A percentile compares a stretch with the other conserved stretches of the same genome.
These are phyloP conservation scores for Stylosanthes scabra DNA, from an alignment of 331 rosid species.

Conservation along the genomic window DNA sequence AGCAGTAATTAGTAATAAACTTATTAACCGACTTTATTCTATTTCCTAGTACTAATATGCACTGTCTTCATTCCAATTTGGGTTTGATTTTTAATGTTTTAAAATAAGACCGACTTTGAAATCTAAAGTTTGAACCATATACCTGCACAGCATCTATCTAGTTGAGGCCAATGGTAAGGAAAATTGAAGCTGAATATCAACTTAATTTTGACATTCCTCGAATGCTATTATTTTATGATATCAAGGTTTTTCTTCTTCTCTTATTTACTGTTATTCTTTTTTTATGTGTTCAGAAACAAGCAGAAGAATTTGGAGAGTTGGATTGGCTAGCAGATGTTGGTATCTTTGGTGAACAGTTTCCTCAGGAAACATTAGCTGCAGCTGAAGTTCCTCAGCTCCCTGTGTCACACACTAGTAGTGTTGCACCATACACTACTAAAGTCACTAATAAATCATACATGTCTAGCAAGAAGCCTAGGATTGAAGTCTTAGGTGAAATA, in stretches of 20 bases:
- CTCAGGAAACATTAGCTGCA: slow-evolving; percentile 72
- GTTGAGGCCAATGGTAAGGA: slow-evolving; percentile 15
- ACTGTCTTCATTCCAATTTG: slow-evolving; percentile 17
- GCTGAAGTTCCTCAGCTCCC: slow-evolving; percentile 97
- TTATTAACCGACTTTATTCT: background rate
- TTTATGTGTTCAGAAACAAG: slow-evolving; percentile 61
- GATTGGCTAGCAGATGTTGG: slow-evolving; percentile 89
- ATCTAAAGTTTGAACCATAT: background rate
- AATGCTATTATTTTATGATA: background rate
- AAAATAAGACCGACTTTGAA: background rate
- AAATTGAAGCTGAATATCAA: background rate
- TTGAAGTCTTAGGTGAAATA: slow-evolving; percentile 57
- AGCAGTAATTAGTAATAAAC: background rate
- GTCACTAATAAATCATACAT: slow-evolving; percentile 50
- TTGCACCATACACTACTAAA: slow-evolving; percentile 44
- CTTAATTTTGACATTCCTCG: background rate
- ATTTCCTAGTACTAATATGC: background rate
- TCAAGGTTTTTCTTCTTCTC: background rate
- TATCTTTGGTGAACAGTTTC: slow-evolving; percentile 70
- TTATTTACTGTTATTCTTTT: background rate
- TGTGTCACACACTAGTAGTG: slow-evolving; percentile 50
- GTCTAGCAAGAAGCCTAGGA: slow-evolving; percentile 80
- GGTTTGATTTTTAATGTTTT: slow-evolving; percentile 5
- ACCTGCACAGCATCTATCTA: slow-evolving; percentile 1
- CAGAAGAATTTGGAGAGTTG: slow-evolving; percentile 84